A percentile compares a stretch with the other conserved stretches of the same genome.
Evolutionary conservation across 805 yeast genomes (phyloP).

Genomic region (Saturnispora sanitii): DNA sequence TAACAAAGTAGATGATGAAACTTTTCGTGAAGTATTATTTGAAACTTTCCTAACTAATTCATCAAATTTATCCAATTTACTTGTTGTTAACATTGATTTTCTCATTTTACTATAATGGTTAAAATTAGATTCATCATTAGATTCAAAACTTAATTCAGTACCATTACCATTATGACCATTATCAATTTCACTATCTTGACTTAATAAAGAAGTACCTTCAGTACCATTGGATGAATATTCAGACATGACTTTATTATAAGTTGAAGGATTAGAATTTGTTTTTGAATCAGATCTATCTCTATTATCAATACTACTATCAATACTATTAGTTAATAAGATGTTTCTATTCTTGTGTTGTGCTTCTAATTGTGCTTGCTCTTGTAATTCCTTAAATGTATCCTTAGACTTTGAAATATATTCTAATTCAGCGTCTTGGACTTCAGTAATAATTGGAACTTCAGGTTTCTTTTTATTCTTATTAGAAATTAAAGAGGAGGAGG

Average conservation of each 20-base stretch:
- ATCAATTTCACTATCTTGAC: conserved; percentile 8
- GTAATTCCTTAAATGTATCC: conserved; percentile 24
- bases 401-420: conserved; percentile 22
- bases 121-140: conserved; percentile 3
- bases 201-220: conserved; percentile 21
- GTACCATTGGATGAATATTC: conserved; percentile 25
- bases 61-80: conserved; percentile 1
- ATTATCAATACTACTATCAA: not conserved
- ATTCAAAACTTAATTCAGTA: conserved; percentile 4
- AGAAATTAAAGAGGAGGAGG: not conserved
- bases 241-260: conserved; percentile 21
- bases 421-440: conserved; percentile 20
- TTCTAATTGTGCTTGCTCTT: conserved; percentile 21
- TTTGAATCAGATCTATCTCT: conserved; percentile 1
- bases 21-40: not conserved
- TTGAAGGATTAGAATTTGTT: conserved; percentile 20
- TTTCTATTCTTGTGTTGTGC: conserved; percentile 12
- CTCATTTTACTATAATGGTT: conserved; percentile 33
- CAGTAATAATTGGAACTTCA: conserved; percentile 24
- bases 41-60: conserved; percentile 10
- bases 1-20: conserved; percentile 7
- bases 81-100: conserved; percentile 23
- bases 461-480: conserved; percentile 11
- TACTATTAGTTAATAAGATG: conserved; percentile 5
- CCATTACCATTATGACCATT: conserved; percentile 6